These are phyloP conservation scores for Calycina herbarum DNA, from an alignment of 2,329 filamentous ascomycete genomes.

Conservation along the genomic window DNA sequence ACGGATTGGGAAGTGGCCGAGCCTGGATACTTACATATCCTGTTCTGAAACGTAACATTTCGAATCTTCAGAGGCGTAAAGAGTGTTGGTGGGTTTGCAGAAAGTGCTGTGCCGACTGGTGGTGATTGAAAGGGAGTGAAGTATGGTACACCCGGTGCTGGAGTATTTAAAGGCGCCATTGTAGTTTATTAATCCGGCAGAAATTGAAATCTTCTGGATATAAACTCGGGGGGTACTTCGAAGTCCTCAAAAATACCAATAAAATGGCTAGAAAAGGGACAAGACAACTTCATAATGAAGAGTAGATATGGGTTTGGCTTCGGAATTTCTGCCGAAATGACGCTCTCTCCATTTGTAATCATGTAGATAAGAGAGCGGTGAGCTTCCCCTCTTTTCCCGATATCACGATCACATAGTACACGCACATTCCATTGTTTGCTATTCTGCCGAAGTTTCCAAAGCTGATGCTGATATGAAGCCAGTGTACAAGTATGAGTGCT, in stretches of 20 bases:
- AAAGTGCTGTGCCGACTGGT: slow-evolving; percentile 35
- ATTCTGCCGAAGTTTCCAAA: too few species aligned
- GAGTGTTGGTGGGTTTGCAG: slow-evolving; percentile 37
- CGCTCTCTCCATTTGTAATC: not conserved
- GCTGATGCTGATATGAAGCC: too few species aligned
- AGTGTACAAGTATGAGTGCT: too few species aligned
- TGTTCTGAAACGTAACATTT: slow-evolving; percentile 46
- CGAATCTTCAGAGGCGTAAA: slow-evolving; percentile 48
- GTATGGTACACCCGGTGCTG: slow-evolving; percentile 32
- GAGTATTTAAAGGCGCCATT: slow-evolving; percentile 19
- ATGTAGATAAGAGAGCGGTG: not conserved
- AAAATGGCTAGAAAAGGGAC: not conserved
- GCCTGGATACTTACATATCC: slow-evolving; percentile 36
- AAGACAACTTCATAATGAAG: not conserved
- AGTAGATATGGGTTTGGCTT: not conserved
- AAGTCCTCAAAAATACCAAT: too few species aligned
- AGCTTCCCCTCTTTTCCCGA: not conserved
- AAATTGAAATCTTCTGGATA: not conserved
- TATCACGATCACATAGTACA: too few species aligned
- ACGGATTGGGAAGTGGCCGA: not conserved
- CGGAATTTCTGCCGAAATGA: not conserved
- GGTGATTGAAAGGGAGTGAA: slow-evolving; percentile 36
- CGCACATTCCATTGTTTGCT: too few species aligned
- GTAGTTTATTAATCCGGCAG: not conserved
- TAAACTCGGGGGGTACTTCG: not conserved